A percentile compares a stretch with the other conserved stretches of the same genome.
Evolutionary conservation across 768 basidiomycete species (phyloP).

Genomic region (Termitomyces sp.): DNA sequence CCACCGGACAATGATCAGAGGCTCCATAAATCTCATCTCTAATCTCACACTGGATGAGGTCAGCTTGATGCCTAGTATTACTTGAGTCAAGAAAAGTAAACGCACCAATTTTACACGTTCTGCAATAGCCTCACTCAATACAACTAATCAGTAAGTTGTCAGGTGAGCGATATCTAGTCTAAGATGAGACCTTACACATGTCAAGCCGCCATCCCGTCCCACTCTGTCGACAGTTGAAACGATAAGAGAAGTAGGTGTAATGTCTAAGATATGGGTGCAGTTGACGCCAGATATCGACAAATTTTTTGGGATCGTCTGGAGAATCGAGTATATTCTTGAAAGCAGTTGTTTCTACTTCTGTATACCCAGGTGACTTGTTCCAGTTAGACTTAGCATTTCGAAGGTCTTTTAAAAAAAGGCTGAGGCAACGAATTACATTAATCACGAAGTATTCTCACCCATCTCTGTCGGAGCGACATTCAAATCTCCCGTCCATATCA

Average conservation of each 20-base stretch:
- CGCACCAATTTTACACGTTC: slow-evolving; percentile 56
- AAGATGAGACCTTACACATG: slow-evolving; percentile 49
- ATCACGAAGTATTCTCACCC: slow-evolving; percentile 30
- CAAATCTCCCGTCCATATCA: slow-evolving; percentile 85
- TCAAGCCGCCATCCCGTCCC: slow-evolving; percentile 87
- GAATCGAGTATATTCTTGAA: slow-evolving; percentile 65
- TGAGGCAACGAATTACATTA: background rate
- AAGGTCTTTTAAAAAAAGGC: slow-evolving; percentile 41
- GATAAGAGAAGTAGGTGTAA: slow-evolving; percentile 82
- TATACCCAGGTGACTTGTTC: slow-evolving; percentile 87
- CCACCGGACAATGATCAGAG: slow-evolving; percentile 80
- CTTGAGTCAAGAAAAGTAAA: background rate
- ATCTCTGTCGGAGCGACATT: slow-evolving; percentile 79
- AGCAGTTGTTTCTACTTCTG: slow-evolving; percentile 72
- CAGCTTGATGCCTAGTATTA: background rate
- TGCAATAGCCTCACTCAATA: slow-evolving; percentile 64
- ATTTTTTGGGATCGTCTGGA: slow-evolving; percentile 33
- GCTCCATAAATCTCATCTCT: slow-evolving; percentile 82
- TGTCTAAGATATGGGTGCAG: slow-evolving; percentile 62
- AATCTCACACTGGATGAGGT: slow-evolving; percentile 61
- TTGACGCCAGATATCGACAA: slow-evolving; percentile 78
- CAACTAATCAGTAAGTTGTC: slow-evolving; percentile 37
- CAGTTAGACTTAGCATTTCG: slow-evolving; percentile 67
- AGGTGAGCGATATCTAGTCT: background rate
- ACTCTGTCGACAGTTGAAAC: slow-evolving; percentile 74